Percentiles rank a stretch among this genome's conserved stretches.
Evolutionary conservation across 306 rosid species (phyloP).

Genomic region (Quercus variabilis): DNA sequence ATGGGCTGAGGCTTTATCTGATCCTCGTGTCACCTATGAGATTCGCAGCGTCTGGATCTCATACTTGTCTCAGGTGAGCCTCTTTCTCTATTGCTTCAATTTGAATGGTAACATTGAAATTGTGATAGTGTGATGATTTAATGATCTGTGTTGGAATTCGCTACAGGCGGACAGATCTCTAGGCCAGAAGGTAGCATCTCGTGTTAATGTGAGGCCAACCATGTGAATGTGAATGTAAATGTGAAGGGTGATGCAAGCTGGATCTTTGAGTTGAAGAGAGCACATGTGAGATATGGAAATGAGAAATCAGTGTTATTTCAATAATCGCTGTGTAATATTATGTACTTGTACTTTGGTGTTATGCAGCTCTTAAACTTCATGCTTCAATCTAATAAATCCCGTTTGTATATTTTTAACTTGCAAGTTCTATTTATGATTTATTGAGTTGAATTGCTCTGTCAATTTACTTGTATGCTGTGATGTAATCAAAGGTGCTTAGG

Average conservation of each 20-base stretch:
- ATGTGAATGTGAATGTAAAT: not conserved
- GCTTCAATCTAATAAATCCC: conserved; percentile 12
- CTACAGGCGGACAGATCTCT: conserved; percentile 38
- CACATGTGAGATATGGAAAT: not conserved
- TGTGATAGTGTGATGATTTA: not conserved
- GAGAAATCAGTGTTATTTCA: not conserved
- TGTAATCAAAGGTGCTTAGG: no score
- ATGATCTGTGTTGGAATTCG: not conserved
- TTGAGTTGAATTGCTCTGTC: not conserved
- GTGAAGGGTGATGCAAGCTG: conserved; percentile 6
- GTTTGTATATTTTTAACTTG: not conserved
- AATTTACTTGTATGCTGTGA: no score
- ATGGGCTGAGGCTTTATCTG: conserved; percentile 71
- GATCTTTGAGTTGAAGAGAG: not conserved
- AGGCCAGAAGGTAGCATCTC: conserved; percentile 56
- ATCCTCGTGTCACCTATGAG: conserved; percentile 80
- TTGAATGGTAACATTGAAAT: not conserved
- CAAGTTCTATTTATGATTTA: not conserved
- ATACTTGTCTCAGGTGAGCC: conserved; percentile 51
- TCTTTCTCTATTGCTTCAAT: not conserved
- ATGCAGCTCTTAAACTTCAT: not conserved
- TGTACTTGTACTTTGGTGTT: not conserved
- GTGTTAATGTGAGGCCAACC: conserved; percentile 51
- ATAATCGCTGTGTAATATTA: not conserved
- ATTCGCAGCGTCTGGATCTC: conserved; percentile 59